Conservation (phyloP, 192 early-diverging fungal species). For the Cetraspora pellucida region DNA sequence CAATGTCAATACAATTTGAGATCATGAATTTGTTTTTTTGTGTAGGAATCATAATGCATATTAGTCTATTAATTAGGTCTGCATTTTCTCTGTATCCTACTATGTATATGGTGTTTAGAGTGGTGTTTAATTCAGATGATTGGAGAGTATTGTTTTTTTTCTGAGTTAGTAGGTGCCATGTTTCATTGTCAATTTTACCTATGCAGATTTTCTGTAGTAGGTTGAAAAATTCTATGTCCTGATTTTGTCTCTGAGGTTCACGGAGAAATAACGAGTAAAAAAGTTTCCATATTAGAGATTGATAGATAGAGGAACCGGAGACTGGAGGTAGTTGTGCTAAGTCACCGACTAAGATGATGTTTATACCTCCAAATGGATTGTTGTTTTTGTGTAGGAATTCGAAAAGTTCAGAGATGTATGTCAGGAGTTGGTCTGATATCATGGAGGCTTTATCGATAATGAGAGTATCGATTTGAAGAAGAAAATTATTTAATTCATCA, state of each 20-base stretch:
- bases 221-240: background rate
- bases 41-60: background rate
- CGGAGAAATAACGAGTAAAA: conserved; percentile 6
- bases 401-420: background rate
- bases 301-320: too few species aligned
- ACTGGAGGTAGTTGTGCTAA: conserved; percentile 2
- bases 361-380: conserved; percentile 8
- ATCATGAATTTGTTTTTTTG: background rate
- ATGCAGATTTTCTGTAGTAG: background rate
- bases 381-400: background rate
- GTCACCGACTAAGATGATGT: background rate
- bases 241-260: conserved; percentile 1
- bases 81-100: background rate
- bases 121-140: background rate
- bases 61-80: background rate
- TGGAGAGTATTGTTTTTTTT: background rate
- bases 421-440: background rate
- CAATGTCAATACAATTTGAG: background rate
- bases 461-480: background rate
- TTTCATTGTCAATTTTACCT: background rate
- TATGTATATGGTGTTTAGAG: background rate
- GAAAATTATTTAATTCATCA: background rate
- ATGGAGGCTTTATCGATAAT: background rate
- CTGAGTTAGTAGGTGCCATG: background rate
- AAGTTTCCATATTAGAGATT: background rate